Evolutionary conservation across 805 yeast genomes (phyloP), one percentile per base, ranked within the genome.

Genomic region (Dipodascus albidus): DNA sequence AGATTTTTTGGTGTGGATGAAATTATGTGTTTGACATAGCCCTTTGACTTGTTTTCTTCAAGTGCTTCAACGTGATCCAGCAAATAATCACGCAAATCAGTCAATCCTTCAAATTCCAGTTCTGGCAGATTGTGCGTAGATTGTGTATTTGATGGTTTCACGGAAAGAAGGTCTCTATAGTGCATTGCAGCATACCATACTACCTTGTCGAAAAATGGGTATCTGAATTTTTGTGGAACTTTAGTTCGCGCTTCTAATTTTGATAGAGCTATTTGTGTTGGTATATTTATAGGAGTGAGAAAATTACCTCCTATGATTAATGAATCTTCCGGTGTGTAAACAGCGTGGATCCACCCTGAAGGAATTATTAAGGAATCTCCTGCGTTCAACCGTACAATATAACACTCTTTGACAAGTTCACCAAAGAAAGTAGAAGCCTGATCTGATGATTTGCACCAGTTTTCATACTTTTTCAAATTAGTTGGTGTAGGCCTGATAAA

Each of bases 311-410:
- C 96, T 53, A 89, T 78, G 2, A 89, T 88, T 1, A 88, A 69
- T 0, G 95, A 79, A 63, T 89, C 96, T 15, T 71, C 69, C 0
- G 95, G 91, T 0, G 96, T 88, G 62, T 80, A 80, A 0, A 89
- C 97, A 0, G 93, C 82, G 67, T 89, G 96, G 50, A 89, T 88
- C 95, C 96, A 89, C 0, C 96, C 96, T 47, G 93, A 81, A 2
- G 97, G 96, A 19, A 89, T 82, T 14, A 88, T 73, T 67, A 89
- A 75, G 23, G 88, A 73, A 62, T 89, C 96, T 0, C 95, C 95
- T 1, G 78, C 68, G 0, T 58, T 52, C 20, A 85, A 62, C 4
- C 74, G 73, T 17, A 82, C 80, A 52, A 77, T 76, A 50, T 80
- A 70, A 19, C 88, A 87, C 4, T 70, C 70, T 22, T 65, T 53